Percentiles rank a stretch among this genome's conserved stretches.
Evolutionary conservation across 495 filamentous ascomycete genomes (phyloP).

Genomic region (Penicillium salamii): DNA sequence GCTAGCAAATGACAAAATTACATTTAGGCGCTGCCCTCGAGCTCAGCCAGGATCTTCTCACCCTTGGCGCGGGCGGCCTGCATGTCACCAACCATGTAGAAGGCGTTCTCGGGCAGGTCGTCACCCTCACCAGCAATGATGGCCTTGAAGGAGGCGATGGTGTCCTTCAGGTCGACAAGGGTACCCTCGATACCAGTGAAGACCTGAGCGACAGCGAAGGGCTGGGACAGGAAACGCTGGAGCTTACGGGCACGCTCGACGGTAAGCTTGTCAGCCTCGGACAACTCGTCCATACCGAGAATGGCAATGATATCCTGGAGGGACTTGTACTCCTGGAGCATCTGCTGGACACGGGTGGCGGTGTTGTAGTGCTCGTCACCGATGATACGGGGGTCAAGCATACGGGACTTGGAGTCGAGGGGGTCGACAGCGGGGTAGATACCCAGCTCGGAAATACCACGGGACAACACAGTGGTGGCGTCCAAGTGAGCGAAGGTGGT

Average conservation of each 20-base stretch:
- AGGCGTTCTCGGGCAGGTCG: conserved; percentile 90
- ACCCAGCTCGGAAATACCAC: conserved; percentile 99
- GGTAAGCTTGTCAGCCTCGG: conserved; percentile 97
- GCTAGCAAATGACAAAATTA: conserved; percentile 41
- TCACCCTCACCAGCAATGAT: conserved; percentile 95
- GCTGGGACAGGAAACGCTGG: conserved; percentile 98
- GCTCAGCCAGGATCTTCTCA: conserved; percentile 98
- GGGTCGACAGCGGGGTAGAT: conserved; percentile 99
- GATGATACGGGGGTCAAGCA: conserved; percentile 98
- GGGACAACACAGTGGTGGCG: conserved; percentile 99
- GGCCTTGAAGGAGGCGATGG: conserved; percentile 93
- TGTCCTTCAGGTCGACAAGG: conserved; percentile 97
- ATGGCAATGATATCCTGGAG: conserved; percentile 99
- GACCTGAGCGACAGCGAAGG: conserved; percentile 97
- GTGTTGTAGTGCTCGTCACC: conserved; percentile 96
- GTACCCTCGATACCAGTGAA: conserved; percentile 99
- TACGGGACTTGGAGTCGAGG: conserved; percentile 98
- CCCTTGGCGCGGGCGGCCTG: conserved; percentile 92
- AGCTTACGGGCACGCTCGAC: conserved; percentile 99
- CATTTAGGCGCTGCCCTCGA: conserved; percentile 69
- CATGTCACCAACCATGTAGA: conserved; percentile 98
- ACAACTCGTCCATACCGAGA: conserved; percentile 99
- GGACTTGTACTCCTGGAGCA: conserved; percentile 99
- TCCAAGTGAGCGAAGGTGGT: conserved; percentile 99
- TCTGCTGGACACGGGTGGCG: conserved; percentile 93